A percentile compares a stretch with the other conserved stretches of the same genome.
phyloP scores from a whole-genome alignment of 176 grass and related monocot species.

The Triticum timopheevii region DNA sequence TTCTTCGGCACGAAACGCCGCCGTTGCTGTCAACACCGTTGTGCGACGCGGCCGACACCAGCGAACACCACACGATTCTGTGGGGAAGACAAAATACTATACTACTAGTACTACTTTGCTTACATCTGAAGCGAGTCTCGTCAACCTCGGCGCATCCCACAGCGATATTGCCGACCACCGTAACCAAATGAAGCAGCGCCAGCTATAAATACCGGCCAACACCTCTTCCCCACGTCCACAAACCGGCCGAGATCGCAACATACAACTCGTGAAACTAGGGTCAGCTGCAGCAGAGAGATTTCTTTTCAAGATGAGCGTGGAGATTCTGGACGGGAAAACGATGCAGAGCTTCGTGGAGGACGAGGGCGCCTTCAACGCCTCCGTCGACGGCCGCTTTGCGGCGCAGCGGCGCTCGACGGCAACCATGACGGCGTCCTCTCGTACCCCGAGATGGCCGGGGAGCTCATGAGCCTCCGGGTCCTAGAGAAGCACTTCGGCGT shows the following conservation, averaged over 20 bases:
- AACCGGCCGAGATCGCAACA: neutral
- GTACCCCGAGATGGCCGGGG: constrained; percentile 56
- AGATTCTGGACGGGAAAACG: constrained; percentile 60
- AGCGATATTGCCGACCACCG: too few species aligned
- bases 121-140: too few species aligned
- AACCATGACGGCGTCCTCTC: constrained; percentile 56
- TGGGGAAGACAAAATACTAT: too few species aligned
- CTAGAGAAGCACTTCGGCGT: constrained; percentile 56
- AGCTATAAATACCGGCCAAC: too few species aligned
- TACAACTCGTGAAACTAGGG: neutral
- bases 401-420: constrained; percentile 47
- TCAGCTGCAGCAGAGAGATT: neutral
- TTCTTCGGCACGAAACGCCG: too few species aligned
- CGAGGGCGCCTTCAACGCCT: constrained; percentile 53
- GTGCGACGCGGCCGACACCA: too few species aligned
- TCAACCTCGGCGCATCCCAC: too few species aligned
- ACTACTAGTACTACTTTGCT: too few species aligned
- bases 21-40: too few species aligned
- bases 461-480: constrained; percentile 59
- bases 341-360: constrained; percentile 63
- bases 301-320: constrained; percentile 57
- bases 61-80: too few species aligned
- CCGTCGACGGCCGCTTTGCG: constrained; percentile 49
- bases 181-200: too few species aligned
- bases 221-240: neutral